phyloP scores from a whole-genome alignment of 129 eudicot genomes.

The Arctium lappa region DNA sequence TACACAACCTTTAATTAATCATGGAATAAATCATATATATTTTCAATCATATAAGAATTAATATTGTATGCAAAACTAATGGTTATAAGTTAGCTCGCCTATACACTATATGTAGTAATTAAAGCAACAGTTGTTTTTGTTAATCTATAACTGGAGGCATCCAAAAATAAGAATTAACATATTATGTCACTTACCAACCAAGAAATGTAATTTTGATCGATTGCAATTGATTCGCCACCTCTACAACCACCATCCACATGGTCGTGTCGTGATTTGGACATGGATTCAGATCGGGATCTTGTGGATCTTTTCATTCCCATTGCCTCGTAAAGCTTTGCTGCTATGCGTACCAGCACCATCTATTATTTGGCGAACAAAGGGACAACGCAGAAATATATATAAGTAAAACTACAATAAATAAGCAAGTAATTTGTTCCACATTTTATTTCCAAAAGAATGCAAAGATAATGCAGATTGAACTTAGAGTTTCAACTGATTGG shows the following conservation, averaged over 20 bases:
- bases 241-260: constrained; percentile 14
- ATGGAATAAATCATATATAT: not conserved
- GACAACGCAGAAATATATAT: not conserved
- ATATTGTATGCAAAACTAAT: not conserved
- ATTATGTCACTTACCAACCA: constrained; percentile 64
- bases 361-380: constrained; percentile 1
- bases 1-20: not conserved
- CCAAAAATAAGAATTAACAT: not conserved
- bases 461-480: not conserved
- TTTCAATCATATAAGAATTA: not conserved
- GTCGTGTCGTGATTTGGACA: constrained; percentile 38
- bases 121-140: not conserved
- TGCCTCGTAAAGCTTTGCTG: constrained; percentile 41
- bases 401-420: not conserved
- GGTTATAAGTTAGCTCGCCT: not conserved
- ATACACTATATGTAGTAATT: too few relatives aligned
- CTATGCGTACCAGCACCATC: constrained; percentile 6
- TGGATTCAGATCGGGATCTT: constrained; percentile 22
- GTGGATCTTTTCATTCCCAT: constrained; percentile 34
- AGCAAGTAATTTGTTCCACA: not conserved
- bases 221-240: constrained; percentile 1
- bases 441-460: not conserved
- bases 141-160: not conserved
- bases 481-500: not conserved
- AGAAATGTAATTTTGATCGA: constrained; percentile 35